A percentile compares a stretch with the other conserved stretches of the same genome.
These are phyloP conservation scores for Trifolium dubium DNA, from an alignment of 306 rosid species.

Conservation along the genomic window DNA sequence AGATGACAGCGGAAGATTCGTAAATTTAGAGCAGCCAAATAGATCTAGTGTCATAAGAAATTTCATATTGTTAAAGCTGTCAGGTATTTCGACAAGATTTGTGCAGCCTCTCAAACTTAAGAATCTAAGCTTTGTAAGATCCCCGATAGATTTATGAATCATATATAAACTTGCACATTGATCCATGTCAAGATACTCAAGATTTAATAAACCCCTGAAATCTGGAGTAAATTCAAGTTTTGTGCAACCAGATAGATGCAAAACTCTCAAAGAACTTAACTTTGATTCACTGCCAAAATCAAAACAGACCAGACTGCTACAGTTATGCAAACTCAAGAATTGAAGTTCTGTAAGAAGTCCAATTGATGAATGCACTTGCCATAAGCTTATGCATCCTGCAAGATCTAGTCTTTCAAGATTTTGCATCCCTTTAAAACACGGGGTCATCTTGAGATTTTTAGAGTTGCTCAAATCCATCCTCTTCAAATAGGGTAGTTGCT, in stretches of 20 bases:
- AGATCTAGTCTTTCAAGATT: slow-evolving; percentile 7
- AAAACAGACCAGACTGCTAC: slow-evolving; percentile 7
- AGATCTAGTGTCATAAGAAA: not conserved
- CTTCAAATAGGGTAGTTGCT: not conserved
- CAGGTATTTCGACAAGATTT: not conserved
- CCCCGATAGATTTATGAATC: not conserved
- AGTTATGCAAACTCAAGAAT: slow-evolving; percentile 14
- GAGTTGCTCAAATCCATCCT: slow-evolving; percentile 38
- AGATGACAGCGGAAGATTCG: too few relatives aligned
- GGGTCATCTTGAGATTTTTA: not conserved
- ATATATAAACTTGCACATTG: slow-evolving; percentile 20
- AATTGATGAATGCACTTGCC: not conserved
- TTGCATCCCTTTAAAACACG: not conserved
- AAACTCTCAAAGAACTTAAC: not conserved
- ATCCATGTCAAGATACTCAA: slow-evolving; percentile 32
- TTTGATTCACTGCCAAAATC: not conserved
- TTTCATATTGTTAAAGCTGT: not conserved
- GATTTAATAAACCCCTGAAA: slow-evolving; percentile 9
- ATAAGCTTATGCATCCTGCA: not conserved
- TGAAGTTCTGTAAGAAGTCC: not conserved
- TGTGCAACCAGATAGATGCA: slow-evolving; percentile 23
- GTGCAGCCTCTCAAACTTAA: not conserved
- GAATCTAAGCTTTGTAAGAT: not conserved
- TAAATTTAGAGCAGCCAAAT: not conserved
- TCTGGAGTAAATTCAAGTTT: not conserved